phyloP scores from a whole-genome alignment of 495 filamentous ascomycete genomes.

The Xylaria sp. region DNA sequence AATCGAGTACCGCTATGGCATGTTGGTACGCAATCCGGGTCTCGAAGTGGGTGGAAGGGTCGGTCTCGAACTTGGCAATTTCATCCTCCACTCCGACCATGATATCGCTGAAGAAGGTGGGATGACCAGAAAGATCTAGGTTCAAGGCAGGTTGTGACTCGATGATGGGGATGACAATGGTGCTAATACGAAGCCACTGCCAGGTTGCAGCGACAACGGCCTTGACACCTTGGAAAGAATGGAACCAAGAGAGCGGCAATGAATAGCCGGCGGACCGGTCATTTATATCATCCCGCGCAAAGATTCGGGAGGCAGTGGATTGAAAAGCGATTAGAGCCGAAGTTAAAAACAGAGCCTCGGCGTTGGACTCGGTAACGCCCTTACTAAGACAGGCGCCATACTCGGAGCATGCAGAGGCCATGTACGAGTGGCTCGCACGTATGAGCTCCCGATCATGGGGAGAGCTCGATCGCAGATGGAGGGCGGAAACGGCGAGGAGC shows the following conservation, averaged over 20 bases:
- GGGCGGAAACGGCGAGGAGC: constrained; percentile 62
- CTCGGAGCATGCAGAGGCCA: constrained; percentile 62
- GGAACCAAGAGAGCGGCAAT: constrained; percentile 62
- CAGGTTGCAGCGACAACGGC: constrained; percentile 57
- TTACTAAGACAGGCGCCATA: constrained; percentile 57
- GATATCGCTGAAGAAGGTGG: constrained; percentile 60
- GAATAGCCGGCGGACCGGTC: constrained; percentile 46
- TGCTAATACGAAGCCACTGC: constrained; percentile 59
- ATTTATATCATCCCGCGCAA: constrained; percentile 53
- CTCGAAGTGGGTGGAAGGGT: constrained; percentile 28
- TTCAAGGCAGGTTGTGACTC: constrained; percentile 60
- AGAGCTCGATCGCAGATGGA: constrained; percentile 56
- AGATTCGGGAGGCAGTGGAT: constrained; percentile 61
- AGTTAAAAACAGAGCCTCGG: constrained; percentile 62
- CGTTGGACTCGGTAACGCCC: constrained; percentile 58
- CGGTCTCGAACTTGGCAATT: constrained; percentile 40
- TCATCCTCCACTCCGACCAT: constrained; percentile 59
- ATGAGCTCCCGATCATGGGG: constrained; percentile 60
- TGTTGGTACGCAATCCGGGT: constrained; percentile 62
- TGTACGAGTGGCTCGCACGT: constrained; percentile 63
- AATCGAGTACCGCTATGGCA: constrained; percentile 62
- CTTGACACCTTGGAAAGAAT: constrained; percentile 66
- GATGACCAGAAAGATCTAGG: constrained; percentile 51
- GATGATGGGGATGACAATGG: constrained; percentile 60
- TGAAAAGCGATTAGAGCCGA: constrained; percentile 64